Evolutionary conservation across 306 rosid genomes (phyloP).

Genomic region (Cyamopsis tetragonoloba): DNA sequence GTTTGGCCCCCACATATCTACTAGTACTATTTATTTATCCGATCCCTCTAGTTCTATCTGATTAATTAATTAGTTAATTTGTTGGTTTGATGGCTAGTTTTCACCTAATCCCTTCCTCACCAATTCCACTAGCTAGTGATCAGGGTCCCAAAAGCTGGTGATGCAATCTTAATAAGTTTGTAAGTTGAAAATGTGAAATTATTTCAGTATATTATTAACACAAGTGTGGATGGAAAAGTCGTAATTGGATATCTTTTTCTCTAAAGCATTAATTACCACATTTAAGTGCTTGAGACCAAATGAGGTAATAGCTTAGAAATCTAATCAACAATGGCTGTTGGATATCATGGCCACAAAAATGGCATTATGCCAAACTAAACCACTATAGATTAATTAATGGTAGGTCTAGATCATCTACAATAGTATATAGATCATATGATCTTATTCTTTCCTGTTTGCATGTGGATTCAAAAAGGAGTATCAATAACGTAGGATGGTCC

Average conservation of each 20-base stretch:
- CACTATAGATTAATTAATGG: not conserved
- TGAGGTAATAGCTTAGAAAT: slow-evolving; percentile 30
- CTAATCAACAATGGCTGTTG: not conserved
- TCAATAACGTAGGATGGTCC: slow-evolving; percentile 34
- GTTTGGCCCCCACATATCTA: slow-evolving; percentile 22
- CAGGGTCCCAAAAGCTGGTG: not conserved
- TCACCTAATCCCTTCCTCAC: slow-evolving; percentile 28
- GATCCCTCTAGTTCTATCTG: not conserved
- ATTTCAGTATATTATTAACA: slow-evolving; percentile 21
- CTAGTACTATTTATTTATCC: not conserved
- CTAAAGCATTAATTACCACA: slow-evolving; percentile 7
- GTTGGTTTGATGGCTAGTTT: slow-evolving; percentile 19
- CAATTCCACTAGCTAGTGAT: slow-evolving; percentile 27
- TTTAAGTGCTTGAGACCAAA: slow-evolving; percentile 4
- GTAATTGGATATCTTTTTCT: not conserved
- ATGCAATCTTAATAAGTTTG: slow-evolving; percentile 13
- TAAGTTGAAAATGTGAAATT: not conserved
- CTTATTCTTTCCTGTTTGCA: not conserved
- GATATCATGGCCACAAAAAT: not conserved
- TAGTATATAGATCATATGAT: not conserved
- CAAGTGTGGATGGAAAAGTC: not conserved
- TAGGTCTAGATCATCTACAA: not conserved
- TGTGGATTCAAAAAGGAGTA: slow-evolving; percentile 3
- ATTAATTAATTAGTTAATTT: not conserved
- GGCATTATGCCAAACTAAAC: slow-evolving; percentile 17